These are phyloP conservation scores for Hortaea werneckii DNA, from an alignment of 2,329 filamentous ascomycete genomes.

Conservation along the genomic window DNA sequence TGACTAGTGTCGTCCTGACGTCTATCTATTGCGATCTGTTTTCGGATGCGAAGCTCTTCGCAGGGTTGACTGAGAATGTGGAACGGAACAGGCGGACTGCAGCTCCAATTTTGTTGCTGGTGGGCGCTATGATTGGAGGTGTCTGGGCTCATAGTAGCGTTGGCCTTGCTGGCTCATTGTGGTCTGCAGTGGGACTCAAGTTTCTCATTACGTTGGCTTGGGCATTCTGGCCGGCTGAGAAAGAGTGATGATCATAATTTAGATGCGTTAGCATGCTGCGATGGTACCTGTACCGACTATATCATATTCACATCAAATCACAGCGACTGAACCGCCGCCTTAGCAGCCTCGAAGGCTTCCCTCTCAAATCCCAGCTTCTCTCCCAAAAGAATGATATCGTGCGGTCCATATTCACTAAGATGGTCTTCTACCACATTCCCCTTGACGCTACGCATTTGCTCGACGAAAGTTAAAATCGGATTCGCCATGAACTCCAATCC, in stretches of 20 bases:
- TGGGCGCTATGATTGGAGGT: conserved; percentile 46
- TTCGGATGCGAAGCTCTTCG: conserved; percentile 49
- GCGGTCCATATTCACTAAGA: background rate
- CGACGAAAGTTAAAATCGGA: background rate
- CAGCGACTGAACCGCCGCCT: background rate
- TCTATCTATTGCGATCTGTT: conserved; percentile 76
- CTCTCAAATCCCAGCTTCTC: background rate
- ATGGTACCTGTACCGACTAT: too few relatives aligned
- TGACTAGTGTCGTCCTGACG: conserved; percentile 71
- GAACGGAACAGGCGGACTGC: conserved; percentile 45
- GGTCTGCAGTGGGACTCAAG: conserved; percentile 36
- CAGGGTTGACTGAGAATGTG: conserved; percentile 31
- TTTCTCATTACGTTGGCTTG: conserved; percentile 28
- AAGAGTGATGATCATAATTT: background rate
- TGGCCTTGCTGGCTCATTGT: conserved; percentile 43
- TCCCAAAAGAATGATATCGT: background rate
- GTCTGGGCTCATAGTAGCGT: conserved; percentile 42
- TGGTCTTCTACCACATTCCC: background rate
- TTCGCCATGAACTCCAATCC: background rate
- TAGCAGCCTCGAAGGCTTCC: background rate
- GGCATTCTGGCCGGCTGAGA: conserved; percentile 32
- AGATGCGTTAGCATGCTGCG: too few relatives aligned
- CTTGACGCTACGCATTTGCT: background rate
- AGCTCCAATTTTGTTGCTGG: conserved; percentile 42
- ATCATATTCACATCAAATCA: background rate